phyloP scores from a whole-genome alignment of 129 eudicot species.

The Saposhnikovia divaricata region DNA sequence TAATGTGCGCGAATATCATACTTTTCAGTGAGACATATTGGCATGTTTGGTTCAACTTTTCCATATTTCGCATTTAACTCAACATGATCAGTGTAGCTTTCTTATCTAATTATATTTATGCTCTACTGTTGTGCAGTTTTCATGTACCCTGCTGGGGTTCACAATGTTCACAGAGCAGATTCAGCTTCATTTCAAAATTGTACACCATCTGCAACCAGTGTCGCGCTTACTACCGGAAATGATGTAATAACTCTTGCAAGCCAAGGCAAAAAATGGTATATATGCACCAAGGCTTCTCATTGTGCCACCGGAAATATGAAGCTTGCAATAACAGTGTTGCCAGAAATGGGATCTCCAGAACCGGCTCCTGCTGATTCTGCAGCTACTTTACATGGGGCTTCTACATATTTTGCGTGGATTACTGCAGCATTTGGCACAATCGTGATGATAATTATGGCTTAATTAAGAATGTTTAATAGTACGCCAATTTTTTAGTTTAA shows the following conservation, averaged over 20 bases:
- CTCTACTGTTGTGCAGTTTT: constrained; percentile 19
- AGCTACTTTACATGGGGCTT: not conserved
- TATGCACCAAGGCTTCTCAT: constrained; percentile 18
- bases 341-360: not conserved
- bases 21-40: no score
- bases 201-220: not conserved
- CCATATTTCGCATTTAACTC: no score
- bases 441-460: not conserved
- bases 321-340: constrained; percentile 19
- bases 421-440: constrained; percentile 8
- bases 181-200: constrained; percentile 19
- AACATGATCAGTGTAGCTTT: not conserved
- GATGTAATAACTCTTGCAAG: constrained; percentile 19
- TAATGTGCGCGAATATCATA: no score
- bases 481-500: not conserved
- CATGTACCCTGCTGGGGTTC: constrained; percentile 13
- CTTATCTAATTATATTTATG: not conserved
- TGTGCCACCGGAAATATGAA: constrained; percentile 21
- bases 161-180: constrained; percentile 19
- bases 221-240: constrained; percentile 14
- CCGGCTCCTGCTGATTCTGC: constrained; percentile 2
- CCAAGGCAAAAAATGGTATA: constrained; percentile 30
- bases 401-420: constrained; percentile 2
- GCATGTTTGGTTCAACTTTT: no score
- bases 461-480: not conserved